Conservation (phyloP, 169 alveolate species). For the Cryptosporidium canis region DNA sequence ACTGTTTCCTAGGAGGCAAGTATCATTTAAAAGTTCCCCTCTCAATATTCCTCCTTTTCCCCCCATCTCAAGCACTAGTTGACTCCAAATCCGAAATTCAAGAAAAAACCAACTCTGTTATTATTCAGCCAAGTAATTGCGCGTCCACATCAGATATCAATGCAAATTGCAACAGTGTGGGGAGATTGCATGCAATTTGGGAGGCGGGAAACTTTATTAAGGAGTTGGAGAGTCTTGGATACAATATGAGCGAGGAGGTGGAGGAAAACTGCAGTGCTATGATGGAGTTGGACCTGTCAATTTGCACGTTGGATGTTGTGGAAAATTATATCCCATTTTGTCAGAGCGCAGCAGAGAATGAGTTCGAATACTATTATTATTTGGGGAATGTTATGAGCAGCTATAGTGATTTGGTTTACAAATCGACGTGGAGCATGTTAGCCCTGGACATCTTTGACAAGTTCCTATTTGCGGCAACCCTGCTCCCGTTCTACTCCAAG, state of each 20-base stretch:
- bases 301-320: background rate
- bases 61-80: background rate
- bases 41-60: constrained; percentile 25
- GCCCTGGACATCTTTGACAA: constrained; percentile 28
- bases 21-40: constrained; percentile 11
- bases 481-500: constrained; percentile 33
- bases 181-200: constrained; percentile 11
- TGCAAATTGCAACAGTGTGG: background rate
- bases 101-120: background rate
- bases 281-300: background rate
- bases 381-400: background rate
- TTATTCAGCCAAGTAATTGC: background rate
- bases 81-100: background rate
- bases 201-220: background rate
- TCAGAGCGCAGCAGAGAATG: background rate
- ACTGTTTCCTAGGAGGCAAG: constrained; percentile 27
- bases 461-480: background rate
- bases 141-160: background rate
- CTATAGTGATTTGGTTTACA: constrained; percentile 1
- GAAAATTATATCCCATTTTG: constrained; percentile 4
- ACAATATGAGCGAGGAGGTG: background rate
- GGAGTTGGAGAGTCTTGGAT: constrained; percentile 5
- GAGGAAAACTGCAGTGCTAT: background rate
- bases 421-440: background rate
- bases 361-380: constrained; percentile 22